Base-by-base conservation (phyloP, 306 rosid genomes). In the Corylus avellana region DNA sequence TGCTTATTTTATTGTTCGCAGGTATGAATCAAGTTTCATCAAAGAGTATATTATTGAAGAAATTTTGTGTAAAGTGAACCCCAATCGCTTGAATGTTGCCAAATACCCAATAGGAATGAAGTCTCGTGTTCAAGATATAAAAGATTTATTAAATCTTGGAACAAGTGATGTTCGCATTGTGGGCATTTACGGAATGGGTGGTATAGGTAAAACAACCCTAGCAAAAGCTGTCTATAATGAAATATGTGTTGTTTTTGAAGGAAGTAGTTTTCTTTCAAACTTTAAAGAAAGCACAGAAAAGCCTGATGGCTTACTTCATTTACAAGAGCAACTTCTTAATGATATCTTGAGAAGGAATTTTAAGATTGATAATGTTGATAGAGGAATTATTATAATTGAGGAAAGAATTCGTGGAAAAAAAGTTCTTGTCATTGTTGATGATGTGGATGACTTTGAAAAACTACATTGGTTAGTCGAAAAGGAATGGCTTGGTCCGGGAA, bases 271-370 rank as follows among this genome's bases (percentile, higher is more conserved):
- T 49, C 53, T 49, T 49, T 49, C 14, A 11, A 49, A 11, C 53
- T 2, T 49, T 49, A 49, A 11, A 49, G 53, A 49, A n/a, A 7
- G 1, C 18, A 14, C 32, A 2, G 51, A 81, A 20, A 3, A 25
- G 16, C 1, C 14, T 66, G 79, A 72, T 12, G 75, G 72, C 1
- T 51, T 16, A 11, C 12, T 53, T 68, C 55, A 18, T 16, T 58
- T 82, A 2, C 86, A 82, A 74, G 42, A 82, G 49, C 64, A 56
- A 55, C 82, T 82, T 25, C 79, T 82, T 42, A 47, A 25, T 12
- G 64, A 79, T 0, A 49, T 78, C 22, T 35, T 75, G n/a, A 77
- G 39, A 7, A 47, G 3, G 1, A 62, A 68, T 20, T 47, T 8
- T 5, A 74, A 47, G 57, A 5, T 83, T 2, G 17, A 9, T 8